Percentiles rank a stretch among this genome's conserved stretches.
These are phyloP conservation scores for Hypoxylon sp. DNA, from an alignment of 2,329 filamentous ascomycete species.

Conservation along the genomic window DNA sequence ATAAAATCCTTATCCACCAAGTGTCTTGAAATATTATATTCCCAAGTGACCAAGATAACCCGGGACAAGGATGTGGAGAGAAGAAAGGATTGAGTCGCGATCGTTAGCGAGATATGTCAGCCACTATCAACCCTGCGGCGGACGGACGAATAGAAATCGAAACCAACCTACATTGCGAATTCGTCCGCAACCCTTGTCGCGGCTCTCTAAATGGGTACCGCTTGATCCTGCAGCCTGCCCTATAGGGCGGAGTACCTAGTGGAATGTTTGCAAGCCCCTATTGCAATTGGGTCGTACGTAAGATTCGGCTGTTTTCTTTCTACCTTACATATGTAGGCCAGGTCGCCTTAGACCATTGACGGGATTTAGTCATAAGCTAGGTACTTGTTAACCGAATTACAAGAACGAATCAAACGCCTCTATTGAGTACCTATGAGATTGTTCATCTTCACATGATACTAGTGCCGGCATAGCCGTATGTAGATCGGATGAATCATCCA, in stretches of 20 bases:
- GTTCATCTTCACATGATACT: constrained; percentile 25
- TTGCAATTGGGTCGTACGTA: constrained; percentile 23
- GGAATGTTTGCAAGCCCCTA: background rate
- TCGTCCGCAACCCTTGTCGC: constrained; percentile 24
- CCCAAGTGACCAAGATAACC: constrained; percentile 22
- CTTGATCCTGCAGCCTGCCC: constrained; percentile 19
- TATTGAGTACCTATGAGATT: constrained; percentile 1
- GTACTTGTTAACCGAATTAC: constrained; percentile 25
- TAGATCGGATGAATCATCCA: constrained; percentile 32
- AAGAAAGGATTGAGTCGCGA: constrained; percentile 14
- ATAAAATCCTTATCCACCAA: constrained; percentile 19
- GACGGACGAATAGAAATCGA: constrained; percentile 27
- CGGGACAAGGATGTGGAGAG: background rate
- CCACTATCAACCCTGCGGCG: constrained; percentile 11
- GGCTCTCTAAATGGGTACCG: constrained; percentile 33
- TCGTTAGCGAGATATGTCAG: constrained; percentile 25
- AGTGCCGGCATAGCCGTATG: constrained; percentile 31
- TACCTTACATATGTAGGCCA: too few relatives aligned
- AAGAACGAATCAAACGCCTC: constrained; percentile 28
- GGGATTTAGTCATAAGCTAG: constrained; percentile 24
- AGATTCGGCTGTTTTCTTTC: constrained; percentile 22
- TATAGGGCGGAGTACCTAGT: constrained; percentile 30
- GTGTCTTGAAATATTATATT: constrained; percentile 6
- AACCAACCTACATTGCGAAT: constrained; percentile 13
- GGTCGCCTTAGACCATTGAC: constrained; percentile 14